Evolutionary conservation across 2,329 filamentous ascomycete species (phyloP), one percentile per base, ranked within the genome.

Genomic region (Sphaerulina populicola): DNA sequence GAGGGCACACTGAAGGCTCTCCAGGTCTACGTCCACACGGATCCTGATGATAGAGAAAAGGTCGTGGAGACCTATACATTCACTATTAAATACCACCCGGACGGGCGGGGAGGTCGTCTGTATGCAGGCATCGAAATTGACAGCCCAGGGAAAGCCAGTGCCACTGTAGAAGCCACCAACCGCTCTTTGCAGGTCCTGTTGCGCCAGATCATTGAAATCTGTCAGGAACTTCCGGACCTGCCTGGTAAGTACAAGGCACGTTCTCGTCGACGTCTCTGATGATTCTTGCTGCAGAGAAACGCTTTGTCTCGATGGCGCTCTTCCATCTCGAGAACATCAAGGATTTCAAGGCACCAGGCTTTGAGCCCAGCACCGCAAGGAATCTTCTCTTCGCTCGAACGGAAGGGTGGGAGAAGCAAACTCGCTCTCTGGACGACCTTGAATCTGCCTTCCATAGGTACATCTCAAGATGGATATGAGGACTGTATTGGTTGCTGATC

Each of bases 31-130:
- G 67, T 78, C 15, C 68, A 71, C 51, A 65, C 69, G 29, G 66
- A 72, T 53, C 65, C 66, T 15, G 57, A 68, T 14, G 51, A 63
- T 5, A 58, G 60, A 2, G 44, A 59, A 31, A 54, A 61, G 44
- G 68, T 76, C n/a, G 44, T 77, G 9, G 75, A 78, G 60, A 69
- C 68, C 4, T 77, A 77, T 59, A 74, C 69, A 1, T 77, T 77
- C 55, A 69, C 67, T 4, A 72, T 78, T 59, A 68, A 69, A 15
- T 77, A 77, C 55, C 51, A 49, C 11, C 27, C 35, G 10, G 44
- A 49, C 9, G 48, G 27, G 2, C 27, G 52, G 27, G 49, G 55
- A n/a, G 55, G 40, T 15, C 57, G 44, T 9, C 33, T 39, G 51
- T 57, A 54, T 44, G 60, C 50, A 49, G 63, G 47, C 9, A 53